Base-by-base conservation (phyloP, 768 basidiomycete species). In the Pleurotus pulmonarius region DNA sequence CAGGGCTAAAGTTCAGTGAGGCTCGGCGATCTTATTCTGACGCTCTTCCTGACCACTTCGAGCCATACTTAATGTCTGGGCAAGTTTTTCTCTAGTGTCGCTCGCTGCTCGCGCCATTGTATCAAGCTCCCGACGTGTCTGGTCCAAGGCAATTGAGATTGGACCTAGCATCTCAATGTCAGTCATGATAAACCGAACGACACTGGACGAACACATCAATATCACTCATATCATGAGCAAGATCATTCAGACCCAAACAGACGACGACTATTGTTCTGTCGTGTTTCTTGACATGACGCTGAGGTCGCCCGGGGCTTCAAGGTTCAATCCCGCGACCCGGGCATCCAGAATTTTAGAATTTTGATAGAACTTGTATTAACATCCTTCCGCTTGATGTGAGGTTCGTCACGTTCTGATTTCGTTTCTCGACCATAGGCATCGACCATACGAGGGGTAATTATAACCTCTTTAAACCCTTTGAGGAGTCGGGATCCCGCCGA, bases 301-400 rank as follows among this genome's bases (percentile, higher is more conserved):
- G 12, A 61, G 56, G 24, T 65, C 58, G 39, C 46, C 57, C 41
- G 56, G 58, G 4, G 72, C 73, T 53, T 78, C 75, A 20, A 20
- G 72, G 73, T 53, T 78, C 29, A 34, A 34, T 34, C 29, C 11
- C 29, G 29, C 29, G 13, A 87, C 72, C 61, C 85, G 82, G 73
- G 77, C 6, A 87, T 88, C 80, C 87, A 83, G 4, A 85, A 85
- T 64, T 91, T 88, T 41, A 88, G 78, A 34, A 90, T 70, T 43
- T 86, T 79, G 49, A 89, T 73, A 24, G 58, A 16, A 20, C 20
- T 29, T 54, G 51, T 13, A 47, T 53, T 43, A 41, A 45, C 26
- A 48, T 57, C 45, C 9, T 61, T 54, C 41, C 58, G 38, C 58
- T 64, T 58, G 5, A 44, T 47, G 59, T 70, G 68, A 15, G 15